Base-by-base conservation (phyloP, 768 basidiomycete species). In the Hygrophoropsis aurantiaca region DNA sequence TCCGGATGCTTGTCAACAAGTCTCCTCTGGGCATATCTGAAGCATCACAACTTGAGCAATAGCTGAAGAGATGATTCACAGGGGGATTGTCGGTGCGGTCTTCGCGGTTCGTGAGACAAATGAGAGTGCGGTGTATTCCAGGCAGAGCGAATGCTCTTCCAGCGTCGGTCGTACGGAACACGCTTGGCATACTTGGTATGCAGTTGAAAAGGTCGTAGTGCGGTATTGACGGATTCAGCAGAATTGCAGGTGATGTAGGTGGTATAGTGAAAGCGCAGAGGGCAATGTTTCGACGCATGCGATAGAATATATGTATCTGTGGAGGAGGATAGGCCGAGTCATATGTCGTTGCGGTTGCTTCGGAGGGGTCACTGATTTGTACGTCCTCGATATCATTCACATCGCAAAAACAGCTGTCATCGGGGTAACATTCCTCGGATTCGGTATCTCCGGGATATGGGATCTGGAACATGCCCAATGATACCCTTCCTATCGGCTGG, bases 31-130 rank as follows among this genome's bases (percentile, higher is more conserved):
- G 64, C 26, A 46, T 67, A 4, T 47, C 61, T 46, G 40, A 50
- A 36, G 51, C 69, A 53, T 44, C 69, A 67, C 54, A 66, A 68
- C 52, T 69, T 44, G 61, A 75, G 70, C 56, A 32, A 19, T 67
- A 58, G 40, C 67, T 65, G 46, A 65, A 69, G 37, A 67, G 65
- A 1, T 57, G 58, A 11, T 55, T 59, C 9, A 67, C n/a, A 19
- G 59, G 56, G 3, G 62, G 58, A 11, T 52, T 56, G 15, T 66
- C 67, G 1, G 51, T 34, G 32, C 56, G 59, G 24, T 61, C 59
- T 6, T 60, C 55, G 5, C 55, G 51, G 10, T 56, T 42, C 9
- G 61, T 57, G 42, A 59, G 54, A 39, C 65, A 69, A 6, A 70
- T 46, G 11, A 68, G 57, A 38, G 67, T 61, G 1, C 68, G 67